Percentiles rank a stretch among this genome's conserved stretches.
Evolutionary conservation across 164 flowering plant species (phyloP).

Genomic region (Kalanchoe fedtschenkoi): DNA sequence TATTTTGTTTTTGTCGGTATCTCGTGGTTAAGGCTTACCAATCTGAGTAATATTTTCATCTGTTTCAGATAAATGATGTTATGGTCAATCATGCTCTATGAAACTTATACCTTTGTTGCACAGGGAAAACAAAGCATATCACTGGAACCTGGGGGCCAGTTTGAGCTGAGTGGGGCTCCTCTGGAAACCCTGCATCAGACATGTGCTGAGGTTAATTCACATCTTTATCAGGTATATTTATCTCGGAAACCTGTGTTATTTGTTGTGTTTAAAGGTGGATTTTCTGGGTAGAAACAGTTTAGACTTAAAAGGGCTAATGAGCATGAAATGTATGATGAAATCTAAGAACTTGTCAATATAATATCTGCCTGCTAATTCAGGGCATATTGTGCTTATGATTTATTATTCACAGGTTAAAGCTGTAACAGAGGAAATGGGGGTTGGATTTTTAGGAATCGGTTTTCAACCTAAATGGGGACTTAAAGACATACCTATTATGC

Average conservation of each 20-base stretch:
- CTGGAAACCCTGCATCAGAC: slow-evolving; percentile 98
- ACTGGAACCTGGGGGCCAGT: slow-evolving; percentile 97
- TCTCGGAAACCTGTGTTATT: background rate
- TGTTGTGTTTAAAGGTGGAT: background rate
- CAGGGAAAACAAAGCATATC: slow-evolving; percentile 98
- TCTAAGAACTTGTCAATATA: background rate
- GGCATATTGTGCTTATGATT: background rate
- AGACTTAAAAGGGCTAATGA: background rate
- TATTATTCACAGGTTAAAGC: slow-evolving; percentile 67
- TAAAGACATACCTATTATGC: slow-evolving; percentile 91
- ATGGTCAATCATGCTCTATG: background rate
- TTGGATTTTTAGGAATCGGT: slow-evolving; percentile 91
- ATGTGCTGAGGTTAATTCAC: slow-evolving; percentile 98
- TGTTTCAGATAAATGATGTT: background rate
- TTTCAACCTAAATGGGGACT: slow-evolving; percentile 91
- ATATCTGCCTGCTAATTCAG: background rate
- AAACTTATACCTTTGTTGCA: background rate
- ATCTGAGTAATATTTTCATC: background rate
- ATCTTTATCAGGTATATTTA: slow-evolving; percentile 82
- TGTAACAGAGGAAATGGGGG: slow-evolving; percentile 93
- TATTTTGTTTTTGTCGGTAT: too few species aligned
- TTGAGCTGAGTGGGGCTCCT: slow-evolving; percentile 99
- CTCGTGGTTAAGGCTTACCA: background rate
- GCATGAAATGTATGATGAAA: background rate
- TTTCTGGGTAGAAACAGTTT: background rate